Base-by-base conservation (phyloP, 2,329 filamentous ascomycete genomes). In the Penicillium sp. region DNA sequence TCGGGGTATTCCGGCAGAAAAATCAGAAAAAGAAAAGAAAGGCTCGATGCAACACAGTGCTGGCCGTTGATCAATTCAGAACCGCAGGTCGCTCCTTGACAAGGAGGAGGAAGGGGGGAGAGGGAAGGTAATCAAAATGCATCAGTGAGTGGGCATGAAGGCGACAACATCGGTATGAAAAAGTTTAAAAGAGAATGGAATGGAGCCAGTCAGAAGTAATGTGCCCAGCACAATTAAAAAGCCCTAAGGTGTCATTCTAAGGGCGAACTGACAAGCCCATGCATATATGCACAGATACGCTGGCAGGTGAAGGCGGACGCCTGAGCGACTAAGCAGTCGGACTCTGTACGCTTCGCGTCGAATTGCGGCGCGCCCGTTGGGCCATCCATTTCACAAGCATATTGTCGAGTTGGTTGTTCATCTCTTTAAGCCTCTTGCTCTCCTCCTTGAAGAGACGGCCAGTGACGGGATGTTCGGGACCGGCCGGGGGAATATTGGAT, bases 391-490 rank as follows among this genome's bases (percentile, higher is more conserved):
- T 86, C 60, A 87, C 87, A 40, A 96, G 81, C 82, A 96, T 85
- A 18, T 88, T 84, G 74, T 99, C 92, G 60, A 97, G 81, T 79
- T 92, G 87, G 75, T 87, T 88, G 53, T 90, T 92, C 73, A 99
- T 92, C 68, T 94, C 90, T 46, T 87, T 87, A 66, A 97, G 74
- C 66, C 88, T 88, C 60, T 88, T 89, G 66, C 90, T 92, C 72
- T 96, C 90, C 67, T 95, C 89, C 44, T 85, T 85, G 76, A 95
- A 97, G 48, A 97, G 76, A 20, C 85, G 83, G 13, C 84, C 84
- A 45, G 88, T 90, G 40, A 95, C 80, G 0, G 92, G 92, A 69
- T 97, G 92, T 51, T 96, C 90, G n/a, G 83, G 81, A 1, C 87
- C 84, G 7, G 87, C 89, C 16, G 90, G 88, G 38, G 85, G 81